Base-by-base conservation (phyloP, 768 basidiomycete species). In the Boletellus ananiceps region DNA sequence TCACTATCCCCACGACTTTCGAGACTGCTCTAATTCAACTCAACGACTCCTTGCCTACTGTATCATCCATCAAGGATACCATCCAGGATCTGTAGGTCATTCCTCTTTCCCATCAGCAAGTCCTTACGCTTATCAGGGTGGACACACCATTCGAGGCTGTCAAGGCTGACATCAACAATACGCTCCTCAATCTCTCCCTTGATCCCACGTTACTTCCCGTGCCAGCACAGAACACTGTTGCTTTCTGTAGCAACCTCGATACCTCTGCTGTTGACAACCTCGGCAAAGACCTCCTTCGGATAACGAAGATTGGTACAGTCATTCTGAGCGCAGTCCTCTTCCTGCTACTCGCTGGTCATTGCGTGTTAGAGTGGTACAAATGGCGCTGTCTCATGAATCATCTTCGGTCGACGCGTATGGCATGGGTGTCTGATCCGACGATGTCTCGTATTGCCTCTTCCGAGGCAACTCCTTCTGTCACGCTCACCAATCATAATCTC, bases 161-260 rank as follows among this genome's bases (percentile, higher is more conserved):
- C 45, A 96, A 93, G 67, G 73, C 81, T 52, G 89, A 94, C 43
- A 93, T 98, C 67, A 95, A 95, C 62, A 76, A 83, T 49, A 93
- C 92, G 0, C 87, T 96, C 55, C 61, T 76, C 27, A 77, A 78
- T n/a, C 74, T 94, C 35, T 71, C 74, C 32, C 87, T 93, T 68
- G 77, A 89, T 59, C 74, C 85, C 8, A 80, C 83, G 8, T 66
- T 80, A 9, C 77, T 96, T 19, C 88, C 93, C 11, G 76, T 94
- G 9, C 94, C 94, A 0, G 73, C 74, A 34, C 77, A 80, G 60
- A 82, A 82, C 55, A 72, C 73, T 0, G 69, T 95, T 47, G 65
- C 79, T 8, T 89, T 98, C 63, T 99, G 95, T 69, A 67, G 70
- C 39, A 71, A 80, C 44, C 72, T 96, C 50, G 91, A 98, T 69